Evolutionary conservation across 305 asterid species (phyloP), one percentile per base, ranked within the genome.

Genomic region (Fraxinus floribunda): DNA sequence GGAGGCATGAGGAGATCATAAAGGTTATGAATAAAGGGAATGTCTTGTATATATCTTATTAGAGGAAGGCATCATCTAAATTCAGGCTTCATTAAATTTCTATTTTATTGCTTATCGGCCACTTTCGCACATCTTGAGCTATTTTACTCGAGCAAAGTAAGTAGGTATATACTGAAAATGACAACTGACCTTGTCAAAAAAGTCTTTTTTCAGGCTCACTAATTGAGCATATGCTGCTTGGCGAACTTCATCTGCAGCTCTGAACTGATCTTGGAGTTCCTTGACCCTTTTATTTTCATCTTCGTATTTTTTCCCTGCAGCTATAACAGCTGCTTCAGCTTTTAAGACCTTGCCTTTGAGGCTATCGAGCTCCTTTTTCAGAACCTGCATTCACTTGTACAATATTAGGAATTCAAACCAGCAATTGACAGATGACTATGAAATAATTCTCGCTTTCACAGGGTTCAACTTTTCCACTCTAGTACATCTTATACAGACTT

Each of bases 171-270:
- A 34, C 30, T 30, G 68, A 70, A 52, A 46, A 72, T 83, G 39
- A 60, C 66, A 55, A 81, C 87, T 76, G 79, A 92, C 94, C 94
- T 90, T 90, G 86, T 86, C 89, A 35, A 55, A 82, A 49, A 89
- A 79, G 38, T 85, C 89, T 78, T 71, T 87, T 78, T 82, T 90
- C 86, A 92, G 87, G 86, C 83, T 75, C 74, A 74, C 88, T 82
- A 89, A 87, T 79, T 85, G 81, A 3, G 68, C 82, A 84, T 86
- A 89, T 44, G 93, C 92, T 36, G 81, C 91, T 83, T 90, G 94
- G 62, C 94, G 94, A 85, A 84, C 82, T 68, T 85, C 91, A 87
- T 90, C 81, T 46, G 95, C 95, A 80, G 87, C 92, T 64, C 78
- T 85, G 82, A 85, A 86, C 84, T 84, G 89, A 77, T 76, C 80